Percentiles rank a stretch among this genome's conserved stretches.
phyloP scores from a whole-genome alignment of 805 yeast species.

The Candida suzukii region DNA sequence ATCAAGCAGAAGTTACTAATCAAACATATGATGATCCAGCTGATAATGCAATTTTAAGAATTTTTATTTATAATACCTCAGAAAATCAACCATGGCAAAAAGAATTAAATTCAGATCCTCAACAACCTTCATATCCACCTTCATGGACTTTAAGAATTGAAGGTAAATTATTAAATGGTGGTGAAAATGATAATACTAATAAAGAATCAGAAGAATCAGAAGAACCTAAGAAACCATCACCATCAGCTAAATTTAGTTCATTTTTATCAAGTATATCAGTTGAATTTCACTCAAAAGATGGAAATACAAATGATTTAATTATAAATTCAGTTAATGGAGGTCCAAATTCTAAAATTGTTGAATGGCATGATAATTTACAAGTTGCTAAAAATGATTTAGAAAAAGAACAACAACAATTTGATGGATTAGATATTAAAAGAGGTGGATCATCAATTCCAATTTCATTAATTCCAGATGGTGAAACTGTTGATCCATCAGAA shows the following conservation, averaged over 20 bases:
- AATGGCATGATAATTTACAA: conserved; percentile 76
- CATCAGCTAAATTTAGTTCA: conserved; percentile 56
- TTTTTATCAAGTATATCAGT: conserved; percentile 80
- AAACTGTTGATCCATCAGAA: conserved; percentile 15
- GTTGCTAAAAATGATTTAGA: conserved; percentile 20
- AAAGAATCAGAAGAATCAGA: conserved; percentile 32
- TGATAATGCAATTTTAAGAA: conserved; percentile 60
- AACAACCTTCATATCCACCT: conserved; percentile 22
- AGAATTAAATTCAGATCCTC: conserved; percentile 10
- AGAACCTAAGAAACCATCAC: not conserved
- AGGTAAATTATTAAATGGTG: conserved; percentile 57
- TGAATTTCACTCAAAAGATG: conserved; percentile 43
- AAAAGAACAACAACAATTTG: conserved; percentile 47
- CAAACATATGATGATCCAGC: conserved; percentile 29
- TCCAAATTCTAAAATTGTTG: conserved; percentile 45
- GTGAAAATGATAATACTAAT: conserved; percentile 23
- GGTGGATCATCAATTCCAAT: conserved; percentile 42
- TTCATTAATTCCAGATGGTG: conserved; percentile 16
- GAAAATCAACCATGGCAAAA: conserved; percentile 88
- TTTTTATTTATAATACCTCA: conserved; percentile 74
- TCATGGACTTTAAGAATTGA: conserved; percentile 86
- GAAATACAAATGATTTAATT: conserved; percentile 13
- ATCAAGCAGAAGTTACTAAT: conserved; percentile 40
- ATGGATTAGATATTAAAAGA: conserved; percentile 84
- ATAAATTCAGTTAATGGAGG: conserved; percentile 20